phyloP scores from a whole-genome alignment of 805 yeast species.

The Candida chauliodis region DNA sequence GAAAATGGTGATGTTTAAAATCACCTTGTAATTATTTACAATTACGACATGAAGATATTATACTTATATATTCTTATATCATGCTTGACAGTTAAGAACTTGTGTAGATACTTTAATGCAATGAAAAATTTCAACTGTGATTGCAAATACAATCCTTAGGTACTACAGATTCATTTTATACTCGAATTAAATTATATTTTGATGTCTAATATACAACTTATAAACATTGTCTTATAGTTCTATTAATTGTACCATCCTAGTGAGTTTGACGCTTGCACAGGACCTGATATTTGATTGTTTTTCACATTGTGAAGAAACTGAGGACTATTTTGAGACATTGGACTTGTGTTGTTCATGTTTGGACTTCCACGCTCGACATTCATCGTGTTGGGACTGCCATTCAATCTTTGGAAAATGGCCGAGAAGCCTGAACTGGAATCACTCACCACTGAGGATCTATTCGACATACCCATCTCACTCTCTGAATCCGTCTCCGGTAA shows the following conservation, averaged over 20 bases:
- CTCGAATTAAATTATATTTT: too few relatives aligned
- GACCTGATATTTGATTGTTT: constrained; percentile 51
- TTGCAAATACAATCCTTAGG: too few relatives aligned
- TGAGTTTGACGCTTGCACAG: constrained; percentile 68
- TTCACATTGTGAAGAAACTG: constrained; percentile 19
- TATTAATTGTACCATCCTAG: constrained; percentile 53
- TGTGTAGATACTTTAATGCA: too few relatives aligned
- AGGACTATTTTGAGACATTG: background rate
- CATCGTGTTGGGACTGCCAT: constrained; percentile 16
- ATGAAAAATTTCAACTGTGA: too few relatives aligned
- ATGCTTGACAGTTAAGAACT: too few relatives aligned
- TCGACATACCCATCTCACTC: constrained; percentile 26
- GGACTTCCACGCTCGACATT: constrained; percentile 3
- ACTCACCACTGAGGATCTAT: constrained; percentile 14
- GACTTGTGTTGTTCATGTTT: background rate
- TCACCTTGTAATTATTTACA: too few relatives aligned
- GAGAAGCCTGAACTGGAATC: constrained; percentile 23
- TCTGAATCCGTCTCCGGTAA: constrained; percentile 41
- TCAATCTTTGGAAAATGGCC: constrained; percentile 25
- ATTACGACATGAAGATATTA: too few relatives aligned
- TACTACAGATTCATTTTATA: too few relatives aligned
- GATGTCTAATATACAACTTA: too few relatives aligned
- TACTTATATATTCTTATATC: too few relatives aligned
- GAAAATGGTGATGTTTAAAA: too few relatives aligned
- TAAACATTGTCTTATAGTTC: too few relatives aligned